Conservation (phyloP, 2,329 filamentous ascomycete genomes). For the Aureobasidium sp. region DNA sequence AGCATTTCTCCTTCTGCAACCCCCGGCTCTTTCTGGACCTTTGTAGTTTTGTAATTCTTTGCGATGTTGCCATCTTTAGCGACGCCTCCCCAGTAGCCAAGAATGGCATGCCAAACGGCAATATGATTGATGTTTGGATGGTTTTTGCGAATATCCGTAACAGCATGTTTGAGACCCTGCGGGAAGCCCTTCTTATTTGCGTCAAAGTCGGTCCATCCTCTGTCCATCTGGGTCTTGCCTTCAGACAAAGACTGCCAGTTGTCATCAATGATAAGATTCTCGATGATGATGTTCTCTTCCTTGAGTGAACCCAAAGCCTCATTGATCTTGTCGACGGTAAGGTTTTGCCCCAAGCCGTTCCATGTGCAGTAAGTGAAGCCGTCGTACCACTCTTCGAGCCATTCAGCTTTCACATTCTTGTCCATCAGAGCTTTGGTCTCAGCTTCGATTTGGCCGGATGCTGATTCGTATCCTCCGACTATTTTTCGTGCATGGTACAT, state of each 20-base stretch:
- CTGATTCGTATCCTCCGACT: slow-evolving; percentile 40
- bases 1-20: slow-evolving; percentile 61
- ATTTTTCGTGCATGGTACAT: slow-evolving; percentile 80
- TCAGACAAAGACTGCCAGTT: slow-evolving; percentile 80
- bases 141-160: slow-evolving; percentile 58
- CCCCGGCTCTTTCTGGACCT: slow-evolving; percentile 49
- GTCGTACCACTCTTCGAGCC: slow-evolving; percentile 86
- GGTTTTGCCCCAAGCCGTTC: slow-evolving; percentile 80
- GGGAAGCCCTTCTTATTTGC: slow-evolving; percentile 76
- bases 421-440: slow-evolving; percentile 42
- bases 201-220: slow-evolving; percentile 74
- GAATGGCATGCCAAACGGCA: slow-evolving; percentile 87
- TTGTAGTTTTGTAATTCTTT: slow-evolving; percentile 66
- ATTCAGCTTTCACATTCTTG: slow-evolving; percentile 50
- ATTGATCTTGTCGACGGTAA: slow-evolving; percentile 75
- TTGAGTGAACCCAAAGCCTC: slow-evolving; percentile 66
- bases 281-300: slow-evolving; percentile 65
- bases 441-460: slow-evolving; percentile 38
- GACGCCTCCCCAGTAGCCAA: slow-evolving; percentile 88
- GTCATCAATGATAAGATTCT: slow-evolving; percentile 89
- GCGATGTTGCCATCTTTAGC: slow-evolving; percentile 67
- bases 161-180: slow-evolving; percentile 64
- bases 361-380: slow-evolving; percentile 93
- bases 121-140: slow-evolving; percentile 73
- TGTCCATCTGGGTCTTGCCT: slow-evolving; percentile 45